Evolutionary conservation across 2,329 filamentous ascomycete species (phyloP).

Genomic region (Botrytis porri): DNA sequence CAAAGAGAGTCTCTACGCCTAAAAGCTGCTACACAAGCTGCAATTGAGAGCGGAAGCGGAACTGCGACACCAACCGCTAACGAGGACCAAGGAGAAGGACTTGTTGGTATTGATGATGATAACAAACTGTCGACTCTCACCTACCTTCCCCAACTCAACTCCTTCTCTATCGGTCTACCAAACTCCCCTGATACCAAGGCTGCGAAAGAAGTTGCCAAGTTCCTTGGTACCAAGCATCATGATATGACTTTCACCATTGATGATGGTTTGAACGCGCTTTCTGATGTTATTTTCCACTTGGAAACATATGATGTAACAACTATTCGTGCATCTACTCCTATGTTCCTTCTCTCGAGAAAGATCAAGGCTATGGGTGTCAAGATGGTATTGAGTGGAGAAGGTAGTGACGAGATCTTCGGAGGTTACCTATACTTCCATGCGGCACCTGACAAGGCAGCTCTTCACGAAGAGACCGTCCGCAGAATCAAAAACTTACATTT

Average conservation of each 20-base stretch:
- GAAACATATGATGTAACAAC: constrained; percentile 98
- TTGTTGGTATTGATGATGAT: constrained; percentile 93
- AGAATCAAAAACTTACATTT: constrained; percentile 96
- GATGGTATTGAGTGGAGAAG: constrained; percentile 97
- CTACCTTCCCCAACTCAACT: constrained; percentile 92
- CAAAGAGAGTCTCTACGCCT: constrained; percentile 85
- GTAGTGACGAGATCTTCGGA: constrained; percentile 96
- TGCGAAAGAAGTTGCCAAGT: constrained; percentile 89
- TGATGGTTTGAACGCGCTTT: constrained; percentile 93
- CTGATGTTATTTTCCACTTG: constrained; percentile 96
- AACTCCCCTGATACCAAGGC: constrained; percentile 90
- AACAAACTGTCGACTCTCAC: constrained; percentile 87
- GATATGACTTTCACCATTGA: constrained; percentile 98
- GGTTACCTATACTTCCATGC: constrained; percentile 99
- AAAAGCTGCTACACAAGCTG: constrained; percentile 59
- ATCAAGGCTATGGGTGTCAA: constrained; percentile 99
- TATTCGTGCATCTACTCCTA: constrained; percentile 95
- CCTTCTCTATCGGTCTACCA: constrained; percentile 95
- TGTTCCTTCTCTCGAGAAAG: constrained; percentile 97
- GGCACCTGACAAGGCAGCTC: constrained; percentile 84
- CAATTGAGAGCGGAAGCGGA: constrained; percentile 40
- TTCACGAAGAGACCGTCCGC: constrained; percentile 92
- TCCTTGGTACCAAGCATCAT: constrained; percentile 96
- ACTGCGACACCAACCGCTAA: constrained; percentile 50
- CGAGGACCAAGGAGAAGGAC: constrained; percentile 61